These are phyloP conservation scores for Starmerella asiatica DNA, from an alignment of 805 yeast genomes.

Conservation along the genomic window DNA sequence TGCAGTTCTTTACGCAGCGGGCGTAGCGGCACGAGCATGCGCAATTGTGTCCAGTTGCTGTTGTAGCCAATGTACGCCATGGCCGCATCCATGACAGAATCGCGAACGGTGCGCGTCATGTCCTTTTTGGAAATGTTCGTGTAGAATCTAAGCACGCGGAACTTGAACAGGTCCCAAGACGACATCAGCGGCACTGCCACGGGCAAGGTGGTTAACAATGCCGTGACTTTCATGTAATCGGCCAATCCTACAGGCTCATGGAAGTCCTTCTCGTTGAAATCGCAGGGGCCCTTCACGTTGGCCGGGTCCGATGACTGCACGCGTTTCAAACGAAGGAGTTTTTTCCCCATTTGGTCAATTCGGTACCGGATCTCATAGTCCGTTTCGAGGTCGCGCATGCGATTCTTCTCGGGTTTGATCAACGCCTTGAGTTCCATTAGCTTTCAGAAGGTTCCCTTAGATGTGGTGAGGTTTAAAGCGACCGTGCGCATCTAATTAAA, in stretches of 20 bases:
- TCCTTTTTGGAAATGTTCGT: not conserved
- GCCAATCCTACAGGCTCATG: conserved; percentile 2
- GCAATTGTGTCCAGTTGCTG: conserved; percentile 15
- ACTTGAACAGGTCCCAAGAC: conserved; percentile 1
- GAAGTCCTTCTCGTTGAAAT: conserved; percentile 12
- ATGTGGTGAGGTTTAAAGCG: too few relatives aligned
- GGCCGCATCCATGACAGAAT: conserved; percentile 5
- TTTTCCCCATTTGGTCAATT: too few relatives aligned
- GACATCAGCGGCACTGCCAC: conserved; percentile 1
- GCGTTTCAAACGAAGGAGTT: too few relatives aligned
- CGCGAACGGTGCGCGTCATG: not conserved
- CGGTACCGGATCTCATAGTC: too few relatives aligned
- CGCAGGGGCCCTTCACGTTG: conserved; percentile 11
- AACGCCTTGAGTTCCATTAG: too few relatives aligned
- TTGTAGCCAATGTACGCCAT: conserved; percentile 14
- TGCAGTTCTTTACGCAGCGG: conserved; percentile 17
- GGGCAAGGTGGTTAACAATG: conserved; percentile 7
- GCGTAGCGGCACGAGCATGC: conserved; percentile 16
- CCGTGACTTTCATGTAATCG: conserved; percentile 10
- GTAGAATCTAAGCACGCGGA: not conserved
- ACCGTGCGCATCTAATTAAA: too few relatives aligned
- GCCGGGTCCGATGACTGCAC: not conserved
- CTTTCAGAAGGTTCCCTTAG: too few relatives aligned
- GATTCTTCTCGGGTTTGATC: too few relatives aligned
- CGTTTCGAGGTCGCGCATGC: too few relatives aligned